phyloP scores from a whole-genome alignment of 331 rosid species.

The Pyrus hybrid region DNA sequence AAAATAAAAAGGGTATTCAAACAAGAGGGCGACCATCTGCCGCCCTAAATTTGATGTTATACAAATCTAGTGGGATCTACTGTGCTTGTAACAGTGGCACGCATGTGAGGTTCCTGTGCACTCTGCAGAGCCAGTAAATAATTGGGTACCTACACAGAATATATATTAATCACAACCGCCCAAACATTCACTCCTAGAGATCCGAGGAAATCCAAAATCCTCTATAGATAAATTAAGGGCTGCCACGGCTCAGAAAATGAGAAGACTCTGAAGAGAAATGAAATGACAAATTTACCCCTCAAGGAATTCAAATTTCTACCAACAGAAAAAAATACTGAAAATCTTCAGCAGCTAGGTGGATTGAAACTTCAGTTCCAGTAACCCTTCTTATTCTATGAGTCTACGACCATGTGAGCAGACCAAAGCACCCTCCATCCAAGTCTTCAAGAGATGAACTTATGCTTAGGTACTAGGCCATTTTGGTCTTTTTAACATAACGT shows the following conservation, averaged over 20 bases:
- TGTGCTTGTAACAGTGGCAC: background rate
- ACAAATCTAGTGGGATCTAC: background rate
- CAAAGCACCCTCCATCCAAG: background rate
- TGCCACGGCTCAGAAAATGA: background rate
- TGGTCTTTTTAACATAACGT: background rate
- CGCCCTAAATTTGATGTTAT: background rate
- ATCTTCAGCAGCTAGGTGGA: background rate
- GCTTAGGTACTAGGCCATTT: background rate
- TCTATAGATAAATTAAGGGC: background rate
- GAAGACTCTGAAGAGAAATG: background rate
- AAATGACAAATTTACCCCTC: slow-evolving; percentile 1
- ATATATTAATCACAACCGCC: background rate
- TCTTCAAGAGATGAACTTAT: background rate
- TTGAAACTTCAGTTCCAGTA: background rate
- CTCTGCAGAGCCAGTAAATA: background rate
- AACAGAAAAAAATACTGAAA: background rate
- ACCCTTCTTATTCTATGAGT: background rate
- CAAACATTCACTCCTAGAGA: background rate
- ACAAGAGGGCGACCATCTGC: no score
- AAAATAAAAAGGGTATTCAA: no score
- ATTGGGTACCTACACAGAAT: background rate
- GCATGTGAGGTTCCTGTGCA: background rate
- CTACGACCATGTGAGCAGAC: background rate
- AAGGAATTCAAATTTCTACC: background rate
- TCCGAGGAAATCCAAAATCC: background rate